Conservation (phyloP, 192 early-diverging fungal genomes). For the Backusella australiensis region DNA sequence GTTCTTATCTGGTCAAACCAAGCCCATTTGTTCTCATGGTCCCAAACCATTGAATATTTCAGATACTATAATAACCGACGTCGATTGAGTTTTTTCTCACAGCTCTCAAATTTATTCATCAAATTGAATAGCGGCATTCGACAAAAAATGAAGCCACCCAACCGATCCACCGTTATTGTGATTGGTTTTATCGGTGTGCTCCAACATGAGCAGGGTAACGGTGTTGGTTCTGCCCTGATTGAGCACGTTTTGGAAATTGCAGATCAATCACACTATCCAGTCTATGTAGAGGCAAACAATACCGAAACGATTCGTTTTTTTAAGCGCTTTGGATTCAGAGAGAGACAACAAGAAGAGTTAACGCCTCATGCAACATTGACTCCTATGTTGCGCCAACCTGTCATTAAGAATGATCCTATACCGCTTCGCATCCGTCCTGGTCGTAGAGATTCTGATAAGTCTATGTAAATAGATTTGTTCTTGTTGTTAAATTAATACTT, state of each 20-base stretch:
- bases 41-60: slow-evolving; percentile 1
- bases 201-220: slow-evolving; percentile 26
- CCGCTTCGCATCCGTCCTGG: slow-evolving; percentile 26
- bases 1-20: slow-evolving; percentile 27
- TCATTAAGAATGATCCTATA: background rate
- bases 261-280: slow-evolving; percentile 16
- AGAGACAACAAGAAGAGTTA: background rate
- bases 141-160: slow-evolving; percentile 6
- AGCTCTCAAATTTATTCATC: background rate
- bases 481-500: background rate
- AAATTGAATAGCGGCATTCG: background rate
- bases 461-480: background rate
- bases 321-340: slow-evolving; percentile 22
- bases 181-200: slow-evolving; percentile 31
- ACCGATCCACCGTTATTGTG: slow-evolving; percentile 4
- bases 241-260: slow-evolving; percentile 24
- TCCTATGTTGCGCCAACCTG: slow-evolving; percentile 25
- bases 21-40: slow-evolving; percentile 1
- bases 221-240: slow-evolving; percentile 23
- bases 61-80: background rate
- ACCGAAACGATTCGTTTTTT: slow-evolving; percentile 17
- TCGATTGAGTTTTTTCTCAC: background rate
- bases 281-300: slow-evolving; percentile 19
- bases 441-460: slow-evolving; percentile 20
- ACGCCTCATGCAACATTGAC: background rate